These are phyloP conservation scores for Vitis hybrid DNA, from an alignment of 177 flowering plant genomes.

Conservation along the genomic window DNA sequence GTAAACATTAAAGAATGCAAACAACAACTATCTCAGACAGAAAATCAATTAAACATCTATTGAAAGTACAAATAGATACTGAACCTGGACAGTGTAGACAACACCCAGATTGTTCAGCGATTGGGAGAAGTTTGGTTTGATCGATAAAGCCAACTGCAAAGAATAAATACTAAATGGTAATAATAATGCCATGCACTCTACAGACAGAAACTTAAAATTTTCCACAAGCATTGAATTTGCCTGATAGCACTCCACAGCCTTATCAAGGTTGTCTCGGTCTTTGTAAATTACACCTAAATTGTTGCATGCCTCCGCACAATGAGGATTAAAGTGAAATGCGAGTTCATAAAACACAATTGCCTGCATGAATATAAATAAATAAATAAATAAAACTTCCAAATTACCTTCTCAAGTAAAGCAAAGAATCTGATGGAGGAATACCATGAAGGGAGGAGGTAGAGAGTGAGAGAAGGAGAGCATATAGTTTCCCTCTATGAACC, in stretches of 20 bases:
- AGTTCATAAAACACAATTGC: slow-evolving; percentile 97
- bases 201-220: background rate
- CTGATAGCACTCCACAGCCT: slow-evolving; percentile 99
- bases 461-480: background rate
- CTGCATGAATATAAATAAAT: slow-evolving; percentile 41
- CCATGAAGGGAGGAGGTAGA: background rate
- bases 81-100: slow-evolving; percentile 98
- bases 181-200: background rate
- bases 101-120: slow-evolving; percentile 98
- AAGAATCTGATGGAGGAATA: background rate
- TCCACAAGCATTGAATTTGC: slow-evolving; percentile 26
- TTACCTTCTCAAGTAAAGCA: background rate
- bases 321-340: slow-evolving; percentile 97
- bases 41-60: background rate
- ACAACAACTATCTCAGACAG: background rate
- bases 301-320: slow-evolving; percentile 99
- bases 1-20: slow-evolving; percentile 12
- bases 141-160: slow-evolving; percentile 84
- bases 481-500: slow-evolving; percentile 1
- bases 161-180: slow-evolving; percentile 4
- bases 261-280: slow-evolving; percentile 98
- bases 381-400: background rate
- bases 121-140: slow-evolving; percentile 96
- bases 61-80: background rate
- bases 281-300: slow-evolving; percentile 96